phyloP scores from a whole-genome alignment of 371 early-diverging fungal species.

The Mycotypha africana region DNA sequence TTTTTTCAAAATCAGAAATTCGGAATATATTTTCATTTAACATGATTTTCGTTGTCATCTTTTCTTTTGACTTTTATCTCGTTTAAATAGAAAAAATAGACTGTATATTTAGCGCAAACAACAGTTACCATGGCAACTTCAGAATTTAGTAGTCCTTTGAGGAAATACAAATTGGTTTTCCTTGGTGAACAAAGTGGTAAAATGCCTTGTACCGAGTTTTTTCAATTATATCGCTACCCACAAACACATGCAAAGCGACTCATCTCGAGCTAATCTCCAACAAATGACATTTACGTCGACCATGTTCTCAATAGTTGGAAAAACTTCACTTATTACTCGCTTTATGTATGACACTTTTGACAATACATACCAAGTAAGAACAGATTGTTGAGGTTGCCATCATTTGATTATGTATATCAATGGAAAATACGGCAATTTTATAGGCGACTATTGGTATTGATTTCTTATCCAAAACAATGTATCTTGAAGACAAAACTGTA shows the following conservation, averaged over 20 bases:
- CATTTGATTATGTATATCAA: background rate
- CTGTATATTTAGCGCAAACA: no score
- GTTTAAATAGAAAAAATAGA: no score
- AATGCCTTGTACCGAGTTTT: background rate
- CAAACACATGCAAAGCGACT: no score
- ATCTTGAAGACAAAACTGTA: slow-evolving; percentile 93
- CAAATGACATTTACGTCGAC: no score
- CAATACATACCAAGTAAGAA: slow-evolving; percentile 86
- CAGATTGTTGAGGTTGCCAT: background rate
- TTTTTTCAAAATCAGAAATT: no score
- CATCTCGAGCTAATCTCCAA: no score
- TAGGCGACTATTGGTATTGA: slow-evolving; percentile 99
- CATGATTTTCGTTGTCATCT: no score
- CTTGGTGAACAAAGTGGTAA: slow-evolving; percentile 96
- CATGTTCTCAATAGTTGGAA: slow-evolving; percentile 98
- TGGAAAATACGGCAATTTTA: background rate
- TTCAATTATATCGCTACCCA: background rate
- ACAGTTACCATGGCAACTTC: slow-evolving; percentile 25
- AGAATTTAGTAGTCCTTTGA: slow-evolving; percentile 59
- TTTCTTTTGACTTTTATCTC: no score
- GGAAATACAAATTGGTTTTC: slow-evolving; percentile 91
- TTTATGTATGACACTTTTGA: slow-evolving; percentile 99
- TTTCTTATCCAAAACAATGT: slow-evolving; percentile 99
- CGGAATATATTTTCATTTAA: no score
- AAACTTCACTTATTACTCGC: slow-evolving; percentile 98